Conservation (phyloP, 805 yeast genomes). For the Candida palmyrensis region DNA sequence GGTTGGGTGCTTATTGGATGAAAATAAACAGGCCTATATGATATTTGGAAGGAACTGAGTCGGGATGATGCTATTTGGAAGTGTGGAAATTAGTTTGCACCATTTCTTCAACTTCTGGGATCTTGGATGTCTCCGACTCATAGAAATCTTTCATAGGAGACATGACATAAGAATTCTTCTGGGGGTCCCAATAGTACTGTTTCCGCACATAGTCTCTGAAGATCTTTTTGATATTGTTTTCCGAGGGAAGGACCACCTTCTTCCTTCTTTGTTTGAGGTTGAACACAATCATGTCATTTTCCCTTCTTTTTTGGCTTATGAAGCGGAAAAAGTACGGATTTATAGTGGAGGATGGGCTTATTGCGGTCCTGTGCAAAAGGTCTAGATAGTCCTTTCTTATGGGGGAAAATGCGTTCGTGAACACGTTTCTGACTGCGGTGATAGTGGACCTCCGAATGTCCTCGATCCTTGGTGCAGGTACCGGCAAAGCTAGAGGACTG, state of each 20-base stretch:
- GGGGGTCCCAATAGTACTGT: constrained; percentile 23
- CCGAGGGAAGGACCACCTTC: constrained; percentile 24
- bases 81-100: background rate
- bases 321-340: background rate
- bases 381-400: constrained; percentile 1
- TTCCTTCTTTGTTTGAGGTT: constrained; percentile 14
- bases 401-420: background rate
- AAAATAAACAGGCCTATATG: constrained; percentile 32
- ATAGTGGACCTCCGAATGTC: too few relatives aligned
- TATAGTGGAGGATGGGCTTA: background rate
- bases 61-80: background rate
- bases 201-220: constrained; percentile 22
- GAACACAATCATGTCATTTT: too few relatives aligned
- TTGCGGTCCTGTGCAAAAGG: background rate
- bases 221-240: constrained; percentile 21
- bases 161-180: constrained; percentile 12
- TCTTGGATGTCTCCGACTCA: constrained; percentile 10
- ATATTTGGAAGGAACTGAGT: constrained; percentile 24
- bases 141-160: constrained; percentile 23
- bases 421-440: background rate
- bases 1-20: constrained; percentile 38
- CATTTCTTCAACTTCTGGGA: constrained; percentile 4
- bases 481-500: constrained; percentile 25
- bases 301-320: constrained; percentile 11
- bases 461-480: too few relatives aligned